These are phyloP conservation scores for Aspergillus sp. DNA, from an alignment of 2,329 filamentous ascomycete species.

Conservation along the genomic window DNA sequence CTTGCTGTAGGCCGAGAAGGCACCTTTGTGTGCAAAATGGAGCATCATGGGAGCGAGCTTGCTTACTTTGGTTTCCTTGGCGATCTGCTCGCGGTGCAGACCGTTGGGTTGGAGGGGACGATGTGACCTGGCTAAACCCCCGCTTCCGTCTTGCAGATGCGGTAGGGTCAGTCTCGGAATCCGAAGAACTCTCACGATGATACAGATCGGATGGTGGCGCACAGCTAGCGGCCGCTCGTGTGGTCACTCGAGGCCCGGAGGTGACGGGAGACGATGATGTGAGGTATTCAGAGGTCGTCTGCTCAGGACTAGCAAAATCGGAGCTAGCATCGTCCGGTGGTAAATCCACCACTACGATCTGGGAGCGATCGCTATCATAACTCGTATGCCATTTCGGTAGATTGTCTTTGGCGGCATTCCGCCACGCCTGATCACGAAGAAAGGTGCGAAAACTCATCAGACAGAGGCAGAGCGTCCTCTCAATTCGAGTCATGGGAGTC, in stretches of 20 bases:
- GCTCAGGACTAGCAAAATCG: slow-evolving; percentile 3
- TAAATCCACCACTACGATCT: slow-evolving; percentile 26
- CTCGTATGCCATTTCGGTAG: slow-evolving; percentile 24
- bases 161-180: background rate
- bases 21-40: too few species aligned
- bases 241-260: slow-evolving; percentile 14
- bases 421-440: slow-evolving; percentile 25
- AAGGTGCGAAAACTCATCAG: slow-evolving; percentile 25
- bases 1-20: too few species aligned
- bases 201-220: slow-evolving; percentile 19
- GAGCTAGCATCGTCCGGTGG: slow-evolving; percentile 13
- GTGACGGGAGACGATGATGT: slow-evolving; percentile 20
- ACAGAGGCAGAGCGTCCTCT: slow-evolving; percentile 25
- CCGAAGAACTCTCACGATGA: slow-evolving; percentile 18
- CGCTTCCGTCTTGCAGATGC: background rate
- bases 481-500: slow-evolving; percentile 9
- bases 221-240: slow-evolving; percentile 18
- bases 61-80: too few species aligned
- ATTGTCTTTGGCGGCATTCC: slow-evolving; percentile 19
- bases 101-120: too few species aligned
- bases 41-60: too few species aligned
- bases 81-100: too few species aligned
- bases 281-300: slow-evolving; percentile 21
- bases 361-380: slow-evolving; percentile 20
- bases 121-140: background rate